These are phyloP conservation scores for Mrakia frigida DNA, from an alignment of 768 basidiomycete genomes.

Conservation along the genomic window DNA sequence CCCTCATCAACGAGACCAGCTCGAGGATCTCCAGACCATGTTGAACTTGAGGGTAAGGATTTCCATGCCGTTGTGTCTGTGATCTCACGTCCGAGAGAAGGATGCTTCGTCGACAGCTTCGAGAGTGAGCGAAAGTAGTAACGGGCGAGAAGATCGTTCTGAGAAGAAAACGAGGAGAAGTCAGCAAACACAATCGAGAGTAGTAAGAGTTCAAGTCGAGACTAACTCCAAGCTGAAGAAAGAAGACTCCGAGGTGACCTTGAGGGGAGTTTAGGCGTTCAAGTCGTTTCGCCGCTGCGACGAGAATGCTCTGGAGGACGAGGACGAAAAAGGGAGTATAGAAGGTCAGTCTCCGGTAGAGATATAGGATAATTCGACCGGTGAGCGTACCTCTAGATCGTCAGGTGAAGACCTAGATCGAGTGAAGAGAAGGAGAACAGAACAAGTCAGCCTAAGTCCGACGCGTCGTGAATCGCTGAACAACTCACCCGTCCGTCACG, in stretches of 20 bases:
- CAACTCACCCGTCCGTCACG: not conserved
- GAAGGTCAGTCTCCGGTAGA: not conserved
- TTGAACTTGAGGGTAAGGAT: too few relatives aligned
- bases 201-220: not conserved
- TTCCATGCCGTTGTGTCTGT: not conserved
- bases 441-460: not conserved
- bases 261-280: conserved; percentile 7
- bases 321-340: not conserved
- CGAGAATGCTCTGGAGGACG: conserved; percentile 1
- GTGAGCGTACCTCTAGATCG: not conserved
- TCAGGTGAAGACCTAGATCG: not conserved
- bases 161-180: not conserved
- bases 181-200: not conserved
- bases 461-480: not conserved
- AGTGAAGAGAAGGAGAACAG: not conserved
- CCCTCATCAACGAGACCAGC: not conserved
- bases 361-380: not conserved
- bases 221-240: conserved; percentile 15
- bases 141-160: not conserved
- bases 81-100: not conserved
- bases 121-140: not conserved
- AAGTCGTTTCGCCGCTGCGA: not conserved
- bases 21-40: too few relatives aligned
- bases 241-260: conserved; percentile 22
- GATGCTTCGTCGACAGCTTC: not conserved